These are phyloP conservation scores for carrot (Daucus carota) DNA, from an alignment of 129 eudicot genomes.

Conservation along the genomic window DH1_v3.0 NC_030383.2:42081001-42081500, in stretches of 20 bases:
- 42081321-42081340: constrained; percentile 62
- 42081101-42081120: no score
- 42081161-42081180: constrained; percentile 46
- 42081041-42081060: no score
- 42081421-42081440: constrained; percentile 2
- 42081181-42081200: constrained; percentile 73
- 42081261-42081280: constrained; percentile 70
- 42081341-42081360: constrained; percentile 62
- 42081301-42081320: constrained; percentile 63
- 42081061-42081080: no score
- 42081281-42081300: constrained; percentile 68
- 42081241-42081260: constrained; percentile 81
- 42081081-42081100: no score
- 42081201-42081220: constrained; percentile 79
- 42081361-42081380: constrained; percentile 44
- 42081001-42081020: no score
- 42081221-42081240: constrained; percentile 52
- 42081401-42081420: background rate
- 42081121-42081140: no score
- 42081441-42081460: background rate
- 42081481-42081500: background rate
- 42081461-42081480: no score
- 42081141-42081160: no score
- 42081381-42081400: background rate
- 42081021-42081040: no score